A percentile compares a stretch with the other conserved stretches of the same genome.
Conservation (phyloP, 116 monocot species). For the Cymodocea nodosa region DNA sequence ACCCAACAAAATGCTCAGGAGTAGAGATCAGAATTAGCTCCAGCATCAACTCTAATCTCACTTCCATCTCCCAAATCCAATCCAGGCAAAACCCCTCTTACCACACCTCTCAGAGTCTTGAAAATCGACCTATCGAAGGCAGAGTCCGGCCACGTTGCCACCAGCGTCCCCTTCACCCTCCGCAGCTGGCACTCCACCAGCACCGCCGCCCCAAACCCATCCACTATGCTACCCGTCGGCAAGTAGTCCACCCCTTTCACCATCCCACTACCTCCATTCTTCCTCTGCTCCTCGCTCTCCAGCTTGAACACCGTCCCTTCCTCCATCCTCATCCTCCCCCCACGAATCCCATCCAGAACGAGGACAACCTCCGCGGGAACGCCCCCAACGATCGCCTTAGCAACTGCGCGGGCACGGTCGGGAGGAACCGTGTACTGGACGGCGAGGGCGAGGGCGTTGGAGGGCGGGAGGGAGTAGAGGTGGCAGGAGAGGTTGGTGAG, state of each 20-base stretch:
- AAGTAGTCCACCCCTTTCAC: constrained; percentile 26
- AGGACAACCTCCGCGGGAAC: constrained; percentile 33
- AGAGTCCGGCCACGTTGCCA: constrained; percentile 41
- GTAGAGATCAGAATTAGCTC: constrained; percentile 5
- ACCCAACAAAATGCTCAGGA: neutral
- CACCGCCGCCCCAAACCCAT: constrained; percentile 66
- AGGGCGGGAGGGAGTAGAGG: constrained; percentile 27
- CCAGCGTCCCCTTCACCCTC: constrained; percentile 36
- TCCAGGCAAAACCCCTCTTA: neutral
- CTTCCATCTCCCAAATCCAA: constrained; percentile 1
- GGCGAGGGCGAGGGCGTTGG: constrained; percentile 25
- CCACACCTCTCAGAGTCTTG: neutral
- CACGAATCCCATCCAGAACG: constrained; percentile 48
- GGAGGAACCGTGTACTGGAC: constrained; percentile 28
- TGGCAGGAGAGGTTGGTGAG: constrained; percentile 22
- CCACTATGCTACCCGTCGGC: constrained; percentile 69
- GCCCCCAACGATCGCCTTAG: constrained; percentile 26
- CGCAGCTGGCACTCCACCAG: constrained; percentile 73
- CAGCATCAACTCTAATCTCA: neutral
- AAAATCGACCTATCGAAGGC: neutral
- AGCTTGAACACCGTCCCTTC: constrained; percentile 55
- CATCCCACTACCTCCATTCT: constrained; percentile 1
- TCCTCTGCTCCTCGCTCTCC: constrained; percentile 51
- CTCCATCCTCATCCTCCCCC: constrained; percentile 30
- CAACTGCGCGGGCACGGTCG: constrained; percentile 50